A percentile compares a stretch with the other conserved stretches of the same genome.
Conservation (phyloP, 331 rosid genomes). For the Pyracantha coccinea region DNA sequence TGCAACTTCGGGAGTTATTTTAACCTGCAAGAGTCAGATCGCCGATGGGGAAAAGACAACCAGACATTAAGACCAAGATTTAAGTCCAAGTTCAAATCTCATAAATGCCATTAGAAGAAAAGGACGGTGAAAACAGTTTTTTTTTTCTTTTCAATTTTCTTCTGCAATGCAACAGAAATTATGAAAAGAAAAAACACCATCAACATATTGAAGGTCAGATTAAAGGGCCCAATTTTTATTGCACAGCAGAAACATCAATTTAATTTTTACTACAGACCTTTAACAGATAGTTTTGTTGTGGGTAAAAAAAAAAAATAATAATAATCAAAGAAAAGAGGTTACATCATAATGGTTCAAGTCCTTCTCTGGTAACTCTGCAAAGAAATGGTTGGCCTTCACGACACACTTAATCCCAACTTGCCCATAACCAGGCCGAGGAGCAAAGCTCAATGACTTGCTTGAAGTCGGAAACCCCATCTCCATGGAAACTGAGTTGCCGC, state of each 20-base stretch:
- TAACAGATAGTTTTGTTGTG: not conserved
- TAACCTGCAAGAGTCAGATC: slow-evolving; percentile 51
- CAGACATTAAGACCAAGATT: slow-evolving; percentile 47
- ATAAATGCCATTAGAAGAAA: slow-evolving; percentile 47
- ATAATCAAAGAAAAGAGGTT: slow-evolving; percentile 28
- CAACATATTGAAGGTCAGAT: slow-evolving; percentile 36
- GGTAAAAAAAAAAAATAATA: not conserved
- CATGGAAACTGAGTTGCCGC: slow-evolving; percentile 30
- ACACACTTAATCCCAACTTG: slow-evolving; percentile 85
- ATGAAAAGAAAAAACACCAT: slow-evolving; percentile 33
- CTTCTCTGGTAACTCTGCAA: slow-evolving; percentile 93
- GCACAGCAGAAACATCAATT: not conserved
- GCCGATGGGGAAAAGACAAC: slow-evolving; percentile 29
- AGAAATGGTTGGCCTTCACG: slow-evolving; percentile 97
- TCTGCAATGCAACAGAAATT: slow-evolving; percentile 26
- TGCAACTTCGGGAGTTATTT: slow-evolving; percentile 81
- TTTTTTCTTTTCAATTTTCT: slow-evolving; percentile 17
- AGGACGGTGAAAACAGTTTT: slow-evolving; percentile 30
- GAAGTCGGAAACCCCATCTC: slow-evolving; percentile 77
- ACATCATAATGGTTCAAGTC: slow-evolving; percentile 98
- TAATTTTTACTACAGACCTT: not conserved
- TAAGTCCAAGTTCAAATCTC: slow-evolving; percentile 25
- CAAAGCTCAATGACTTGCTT: slow-evolving; percentile 71
- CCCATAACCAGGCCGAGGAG: slow-evolving; percentile 84
- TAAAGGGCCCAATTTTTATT: slow-evolving; percentile 24